A percentile compares a stretch with the other conserved stretches of the same genome.
Conservation (phyloP, 805 yeast genomes). For the Ogataea henricii region DNA sequence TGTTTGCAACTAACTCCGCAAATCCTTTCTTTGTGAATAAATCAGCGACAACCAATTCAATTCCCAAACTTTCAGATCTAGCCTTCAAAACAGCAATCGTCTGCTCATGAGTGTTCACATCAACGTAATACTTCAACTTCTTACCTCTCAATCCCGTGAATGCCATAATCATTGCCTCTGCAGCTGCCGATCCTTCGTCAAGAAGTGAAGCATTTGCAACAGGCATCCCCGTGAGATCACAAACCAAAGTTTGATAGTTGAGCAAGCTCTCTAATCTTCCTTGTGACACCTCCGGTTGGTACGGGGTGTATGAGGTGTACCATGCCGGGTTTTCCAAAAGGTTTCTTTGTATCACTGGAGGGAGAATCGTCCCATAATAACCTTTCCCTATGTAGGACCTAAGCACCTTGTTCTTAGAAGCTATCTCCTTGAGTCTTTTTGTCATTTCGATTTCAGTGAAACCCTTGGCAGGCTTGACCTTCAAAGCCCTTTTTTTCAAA, state of each 20-base stretch:
- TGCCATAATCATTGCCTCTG: conserved; percentile 91
- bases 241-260: conserved; percentile 89
- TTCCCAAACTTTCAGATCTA: conserved; percentile 74
- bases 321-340: conserved; percentile 93
- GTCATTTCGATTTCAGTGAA: conserved; percentile 82
- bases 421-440: conserved; percentile 64
- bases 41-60: conserved; percentile 62
- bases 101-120: conserved; percentile 77
- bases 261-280: conserved; percentile 90
- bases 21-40: conserved; percentile 46
- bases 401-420: conserved; percentile 70
- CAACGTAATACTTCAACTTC: conserved; percentile 69
- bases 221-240: conserved; percentile 91
- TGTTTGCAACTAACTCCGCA: conserved; percentile 36
- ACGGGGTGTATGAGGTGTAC: conserved; percentile 98
- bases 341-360: conserved; percentile 92
- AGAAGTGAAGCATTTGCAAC: conserved; percentile 92
- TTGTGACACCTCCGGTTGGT: conserved; percentile 97
- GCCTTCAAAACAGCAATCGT: conserved; percentile 77
- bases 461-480: conserved; percentile 70
- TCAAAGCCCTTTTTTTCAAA: conserved; percentile 64
- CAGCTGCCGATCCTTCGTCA: conserved; percentile 98
- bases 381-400: conserved; percentile 91
- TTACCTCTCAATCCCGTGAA: conserved; percentile 69
- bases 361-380: conserved; percentile 85